Percentiles rank a stretch among this genome's conserved stretches.
Evolutionary conservation across 331 rosid genomes (phyloP).

Genomic region (Saraca asoca): DNA sequence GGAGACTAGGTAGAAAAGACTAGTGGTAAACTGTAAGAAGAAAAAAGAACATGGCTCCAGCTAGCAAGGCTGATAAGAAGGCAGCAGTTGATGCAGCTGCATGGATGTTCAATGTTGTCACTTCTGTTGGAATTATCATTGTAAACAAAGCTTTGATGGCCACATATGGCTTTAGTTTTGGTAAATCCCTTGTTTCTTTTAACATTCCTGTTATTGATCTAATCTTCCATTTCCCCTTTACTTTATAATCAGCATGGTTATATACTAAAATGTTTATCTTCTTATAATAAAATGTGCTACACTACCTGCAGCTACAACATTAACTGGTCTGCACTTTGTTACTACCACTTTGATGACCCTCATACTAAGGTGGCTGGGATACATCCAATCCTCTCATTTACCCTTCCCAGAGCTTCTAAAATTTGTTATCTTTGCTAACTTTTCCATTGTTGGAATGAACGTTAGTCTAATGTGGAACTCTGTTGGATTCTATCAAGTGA

Average conservation of each 20-base stretch:
- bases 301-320: constrained; percentile 58
- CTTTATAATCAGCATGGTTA: neutral
- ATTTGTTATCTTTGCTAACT: constrained; percentile 72
- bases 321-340: constrained; percentile 56
- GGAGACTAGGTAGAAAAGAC: constrained; percentile 49
- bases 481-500: constrained; percentile 75
- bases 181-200: constrained; percentile 32
- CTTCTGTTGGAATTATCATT: constrained; percentile 63
- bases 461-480: constrained; percentile 90
- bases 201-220: constrained; percentile 16
- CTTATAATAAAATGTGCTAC: constrained; percentile 28
- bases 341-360: constrained; percentile 55
- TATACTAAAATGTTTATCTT: constrained; percentile 1
- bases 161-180: constrained; percentile 59
- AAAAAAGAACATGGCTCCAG: constrained; percentile 48
- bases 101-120: constrained; percentile 64
- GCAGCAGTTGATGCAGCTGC: constrained; percentile 59
- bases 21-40: constrained; percentile 28
- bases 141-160: constrained; percentile 66
- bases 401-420: constrained; percentile 64
- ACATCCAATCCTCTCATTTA: constrained; percentile 67
- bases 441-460: constrained; percentile 83
- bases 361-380: constrained; percentile 59
- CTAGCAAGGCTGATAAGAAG: constrained; percentile 57
- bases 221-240: constrained; percentile 14